Base-by-base conservation (phyloP, 805 yeast species). In the Zygosaccharomyces rouxii region DNA sequence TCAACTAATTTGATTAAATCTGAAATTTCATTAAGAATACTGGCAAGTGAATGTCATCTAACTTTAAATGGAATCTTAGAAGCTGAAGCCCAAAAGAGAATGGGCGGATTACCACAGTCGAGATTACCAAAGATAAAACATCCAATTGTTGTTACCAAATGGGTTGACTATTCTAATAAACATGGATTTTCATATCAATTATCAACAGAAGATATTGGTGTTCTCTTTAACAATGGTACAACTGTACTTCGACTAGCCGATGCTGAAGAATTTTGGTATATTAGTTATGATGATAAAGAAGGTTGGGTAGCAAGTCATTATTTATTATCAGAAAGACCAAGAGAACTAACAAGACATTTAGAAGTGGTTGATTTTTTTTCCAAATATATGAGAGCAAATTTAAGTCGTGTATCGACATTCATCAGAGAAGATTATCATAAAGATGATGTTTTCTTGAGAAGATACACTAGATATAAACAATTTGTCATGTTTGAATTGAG, bases 121-220 rank as follows among this genome's bases (percentile, higher is more conserved):
- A 54, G 63, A 47, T 55, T 59, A 51, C 66, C 68, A 21, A 58
- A 61, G 38, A 52, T 62, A 10, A 67, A 65, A 47, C 77, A 79
- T 53, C 95, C 90, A 10, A 78, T 81, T 16, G 79, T 87, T 51
- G 81, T 92, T 38, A 86, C 95, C 52, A 90, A 92, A 65, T 94
- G 99, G 99, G 98, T 95, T 25, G 99, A 94, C 66, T 94, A 92
- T 66, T 86, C 97, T 23, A 89, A 90, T 70, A 89, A 86, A 66
- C 95, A 92, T 68, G 99, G 99, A 1, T 84, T 94, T 63, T 87
- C 97, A 4, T 94, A 92, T 66, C 96, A 94, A 64, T 71, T 94
- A 49, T 86, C 92, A 18, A 86, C 89, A 40, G 94, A 92, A 51
- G 86, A 86, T 55, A 86, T 89, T 56, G 98, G 97, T 18, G 96